Conservation (phyloP, 2,329 filamentous ascomycete species). For the Monosporascus sp. region DNA sequence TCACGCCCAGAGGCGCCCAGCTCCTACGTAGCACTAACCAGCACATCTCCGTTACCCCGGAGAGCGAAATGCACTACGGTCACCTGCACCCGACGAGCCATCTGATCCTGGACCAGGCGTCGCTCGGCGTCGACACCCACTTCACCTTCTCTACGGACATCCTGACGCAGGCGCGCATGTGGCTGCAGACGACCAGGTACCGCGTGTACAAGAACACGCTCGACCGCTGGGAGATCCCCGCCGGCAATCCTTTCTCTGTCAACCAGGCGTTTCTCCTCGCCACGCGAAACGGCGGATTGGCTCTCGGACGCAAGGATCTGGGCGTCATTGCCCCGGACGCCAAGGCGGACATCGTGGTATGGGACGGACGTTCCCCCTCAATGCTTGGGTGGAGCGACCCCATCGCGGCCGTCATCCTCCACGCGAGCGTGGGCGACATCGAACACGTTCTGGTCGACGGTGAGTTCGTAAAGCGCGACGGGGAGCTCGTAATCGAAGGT, state of each 20-base stretch:
- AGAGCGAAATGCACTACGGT: constrained; percentile 56
- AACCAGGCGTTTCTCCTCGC: constrained; percentile 51
- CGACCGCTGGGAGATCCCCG: constrained; percentile 35
- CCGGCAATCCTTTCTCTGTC: constrained; percentile 44
- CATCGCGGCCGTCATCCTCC: constrained; percentile 47
- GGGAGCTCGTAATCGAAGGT: constrained; percentile 17
- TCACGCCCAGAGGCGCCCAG: constrained; percentile 31
- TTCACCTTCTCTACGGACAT: constrained; percentile 47
- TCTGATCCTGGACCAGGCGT: constrained; percentile 42
- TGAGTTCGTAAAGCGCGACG: constrained; percentile 37
- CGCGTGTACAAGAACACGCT: constrained; percentile 33
- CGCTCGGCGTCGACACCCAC: constrained; percentile 50
- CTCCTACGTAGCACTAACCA: constrained; percentile 45
- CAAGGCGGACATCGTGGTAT: constrained; percentile 47
- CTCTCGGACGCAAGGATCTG: constrained; percentile 42
- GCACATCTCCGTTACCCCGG: constrained; percentile 51
- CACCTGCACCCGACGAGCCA: constrained; percentile 40
- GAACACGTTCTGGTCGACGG: constrained; percentile 43
- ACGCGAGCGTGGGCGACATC: constrained; percentile 45
- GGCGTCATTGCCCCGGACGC: constrained; percentile 41
- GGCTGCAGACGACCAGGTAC: constrained; percentile 42
- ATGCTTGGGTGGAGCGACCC: constrained; percentile 49
- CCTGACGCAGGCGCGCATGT: constrained; percentile 47
- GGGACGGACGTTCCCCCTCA: constrained; percentile 38
- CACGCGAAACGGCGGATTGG: constrained; percentile 46